These are phyloP conservation scores for Lolium perenne DNA, from an alignment of 176 grass and related monocot species.

Conservation along the genomic window DNA sequence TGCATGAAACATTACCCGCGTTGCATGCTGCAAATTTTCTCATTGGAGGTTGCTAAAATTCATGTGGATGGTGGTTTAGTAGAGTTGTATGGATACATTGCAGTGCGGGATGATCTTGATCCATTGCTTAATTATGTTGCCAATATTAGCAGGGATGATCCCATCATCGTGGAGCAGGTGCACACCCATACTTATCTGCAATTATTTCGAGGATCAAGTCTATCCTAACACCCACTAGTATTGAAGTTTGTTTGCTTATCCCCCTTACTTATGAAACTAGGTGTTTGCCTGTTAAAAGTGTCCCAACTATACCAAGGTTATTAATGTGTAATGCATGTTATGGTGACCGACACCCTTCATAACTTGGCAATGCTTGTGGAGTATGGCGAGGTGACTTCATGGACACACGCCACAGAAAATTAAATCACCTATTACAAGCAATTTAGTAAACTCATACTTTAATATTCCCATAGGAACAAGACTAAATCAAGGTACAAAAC, in stretches of 20 bases:
- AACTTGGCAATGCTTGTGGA: too few relatives aligned
- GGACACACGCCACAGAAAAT: too few relatives aligned
- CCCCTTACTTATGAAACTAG: too few relatives aligned
- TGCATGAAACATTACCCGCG: neutral
- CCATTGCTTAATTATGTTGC: conserved; percentile 23
- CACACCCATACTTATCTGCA: neutral
- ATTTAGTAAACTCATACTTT: too few relatives aligned
- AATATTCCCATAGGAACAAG: too few relatives aligned
- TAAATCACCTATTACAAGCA: too few relatives aligned
- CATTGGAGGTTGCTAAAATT: neutral
- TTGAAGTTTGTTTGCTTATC: neutral
- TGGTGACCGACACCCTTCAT: too few relatives aligned
- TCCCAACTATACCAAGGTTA: neutral
- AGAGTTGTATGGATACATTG: conserved; percentile 24
- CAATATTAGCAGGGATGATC: conserved; percentile 23
- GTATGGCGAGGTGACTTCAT: too few relatives aligned
- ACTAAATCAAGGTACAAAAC: too few relatives aligned
- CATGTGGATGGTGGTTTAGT: neutral
- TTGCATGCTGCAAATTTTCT: neutral
- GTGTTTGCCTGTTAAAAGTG: too few relatives aligned
- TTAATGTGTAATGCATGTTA: neutral
- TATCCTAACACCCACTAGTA: neutral
- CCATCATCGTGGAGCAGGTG: conserved; percentile 8
- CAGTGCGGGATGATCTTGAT: neutral
- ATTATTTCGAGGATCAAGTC: neutral